Conservation (phyloP, 306 rosid genomes). For the Betula pendula region DNA sequence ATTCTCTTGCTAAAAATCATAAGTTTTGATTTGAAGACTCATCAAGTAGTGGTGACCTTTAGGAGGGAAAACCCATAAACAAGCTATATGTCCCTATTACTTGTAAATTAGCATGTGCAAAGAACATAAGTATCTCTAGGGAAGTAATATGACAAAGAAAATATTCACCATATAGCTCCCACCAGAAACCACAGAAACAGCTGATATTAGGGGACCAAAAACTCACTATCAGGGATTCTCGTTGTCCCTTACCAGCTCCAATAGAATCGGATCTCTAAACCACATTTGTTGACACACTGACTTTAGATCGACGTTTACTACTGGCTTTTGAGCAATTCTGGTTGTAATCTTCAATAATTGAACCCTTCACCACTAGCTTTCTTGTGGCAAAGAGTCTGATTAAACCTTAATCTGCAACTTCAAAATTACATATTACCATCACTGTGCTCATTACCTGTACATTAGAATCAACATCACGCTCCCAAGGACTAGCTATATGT, state of each 20-base stretch:
- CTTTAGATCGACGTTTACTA: slow-evolving; percentile 31
- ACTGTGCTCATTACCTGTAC: slow-evolving; percentile 53
- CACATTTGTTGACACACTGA: slow-evolving; percentile 42
- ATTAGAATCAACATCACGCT: slow-evolving; percentile 59
- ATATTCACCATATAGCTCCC: slow-evolving; percentile 21
- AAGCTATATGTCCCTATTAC: no score
- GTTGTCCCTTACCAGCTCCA: slow-evolving; percentile 67
- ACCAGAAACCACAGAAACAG: slow-evolving; percentile 68
- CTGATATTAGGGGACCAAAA: slow-evolving; percentile 74
- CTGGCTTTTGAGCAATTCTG: slow-evolving; percentile 39
- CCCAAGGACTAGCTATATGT: slow-evolving; percentile 53
- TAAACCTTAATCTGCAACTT: slow-evolving; percentile 20
- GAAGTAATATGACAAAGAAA: neutral
- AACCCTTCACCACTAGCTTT: slow-evolving; percentile 45
- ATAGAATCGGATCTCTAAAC: slow-evolving; percentile 63
- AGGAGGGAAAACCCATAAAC: neutral
- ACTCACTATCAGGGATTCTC: slow-evolving; percentile 58
- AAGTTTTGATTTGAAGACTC: neutral
- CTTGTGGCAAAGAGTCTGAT: slow-evolving; percentile 41
- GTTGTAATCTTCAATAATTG: slow-evolving; percentile 54
- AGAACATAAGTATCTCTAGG: neutral
- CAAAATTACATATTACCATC: slow-evolving; percentile 1
- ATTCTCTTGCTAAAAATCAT: neutral
- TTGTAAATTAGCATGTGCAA: no score
- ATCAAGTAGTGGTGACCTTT: neutral